Evolutionary conservation across 176 grass and related monocot species (phyloP).

Genomic region (Oryza coarctata): DNA sequence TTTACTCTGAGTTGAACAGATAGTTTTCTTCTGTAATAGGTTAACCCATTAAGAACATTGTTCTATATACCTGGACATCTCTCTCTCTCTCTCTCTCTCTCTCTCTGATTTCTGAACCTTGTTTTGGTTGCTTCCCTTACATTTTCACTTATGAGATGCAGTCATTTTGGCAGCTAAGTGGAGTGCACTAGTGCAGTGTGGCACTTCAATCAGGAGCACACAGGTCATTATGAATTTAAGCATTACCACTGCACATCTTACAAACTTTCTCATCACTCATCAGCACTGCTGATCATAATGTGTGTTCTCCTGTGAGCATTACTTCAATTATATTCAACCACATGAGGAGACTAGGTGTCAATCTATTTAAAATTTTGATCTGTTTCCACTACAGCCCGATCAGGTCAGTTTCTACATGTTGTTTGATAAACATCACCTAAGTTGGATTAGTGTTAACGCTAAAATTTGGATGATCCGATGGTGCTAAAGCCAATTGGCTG

Average conservation of each 20-base stretch:
- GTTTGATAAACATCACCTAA: not conserved
- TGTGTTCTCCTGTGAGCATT: not conserved
- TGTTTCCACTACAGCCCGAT: not conserved
- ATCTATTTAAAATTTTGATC: constrained; percentile 4
- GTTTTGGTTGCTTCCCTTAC: not conserved
- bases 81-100: not conserved
- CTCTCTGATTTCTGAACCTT: not conserved
- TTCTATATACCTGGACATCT: not conserved
- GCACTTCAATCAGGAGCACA: not conserved
- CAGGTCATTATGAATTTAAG: not conserved
- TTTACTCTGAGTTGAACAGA: not conserved
- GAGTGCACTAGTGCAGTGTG: constrained; percentile 2
- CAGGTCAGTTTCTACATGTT: not conserved
- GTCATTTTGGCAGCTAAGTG: not conserved
- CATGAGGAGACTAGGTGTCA: not conserved
- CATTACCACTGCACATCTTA: not conserved
- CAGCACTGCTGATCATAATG: not conserved
- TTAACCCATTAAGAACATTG: not conserved
- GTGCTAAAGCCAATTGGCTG: too few species aligned
- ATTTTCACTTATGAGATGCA: not conserved
- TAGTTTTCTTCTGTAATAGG: constrained; percentile 9
- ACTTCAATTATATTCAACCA: not conserved
- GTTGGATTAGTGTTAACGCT: too few species aligned
- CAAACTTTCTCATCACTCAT: not conserved
- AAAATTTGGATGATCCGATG: too few species aligned